A percentile compares a stretch with the other conserved stretches of the same genome.
Evolutionary conservation across 768 basidiomycete species (phyloP).

Genomic region (Xanthoconium purpureum): DNA sequence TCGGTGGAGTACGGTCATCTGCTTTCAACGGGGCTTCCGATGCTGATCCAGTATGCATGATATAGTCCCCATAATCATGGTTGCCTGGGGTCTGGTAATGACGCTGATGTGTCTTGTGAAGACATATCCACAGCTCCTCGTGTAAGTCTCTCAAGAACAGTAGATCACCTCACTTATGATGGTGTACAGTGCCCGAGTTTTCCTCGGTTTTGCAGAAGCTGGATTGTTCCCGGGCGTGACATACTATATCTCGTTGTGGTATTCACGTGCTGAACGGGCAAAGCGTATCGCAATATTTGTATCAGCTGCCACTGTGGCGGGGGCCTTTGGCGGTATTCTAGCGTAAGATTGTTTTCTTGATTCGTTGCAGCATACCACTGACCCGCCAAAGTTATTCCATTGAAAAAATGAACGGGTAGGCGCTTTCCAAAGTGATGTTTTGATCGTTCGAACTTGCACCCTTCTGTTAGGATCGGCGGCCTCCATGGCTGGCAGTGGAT

Average conservation of each 20-base stretch:
- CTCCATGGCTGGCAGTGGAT: background rate
- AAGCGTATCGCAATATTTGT: background rate
- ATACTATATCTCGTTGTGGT: background rate
- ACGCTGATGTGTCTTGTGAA: background rate
- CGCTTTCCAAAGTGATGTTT: background rate
- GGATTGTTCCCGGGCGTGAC: background rate
- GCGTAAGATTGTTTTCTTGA: background rate
- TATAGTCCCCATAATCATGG: background rate
- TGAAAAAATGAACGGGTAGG: constrained; percentile 1
- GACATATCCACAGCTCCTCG: background rate
- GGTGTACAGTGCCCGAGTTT: background rate
- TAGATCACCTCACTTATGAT: background rate
- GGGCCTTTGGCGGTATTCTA: background rate
- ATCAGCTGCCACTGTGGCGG: background rate
- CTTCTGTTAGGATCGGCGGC: background rate
- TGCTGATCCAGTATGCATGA: background rate
- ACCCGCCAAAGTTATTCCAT: background rate
- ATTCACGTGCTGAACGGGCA: background rate
- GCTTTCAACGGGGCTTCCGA: background rate
- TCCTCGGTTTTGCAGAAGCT: background rate
- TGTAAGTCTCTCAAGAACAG: background rate
- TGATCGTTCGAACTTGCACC: too few species aligned
- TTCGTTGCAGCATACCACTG: background rate
- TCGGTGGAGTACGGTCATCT: background rate
- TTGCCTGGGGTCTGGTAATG: background rate